Percentiles rank a stretch among this genome's conserved stretches.
Conservation (phyloP, 176 grass and related monocot species). For the Aechmea fasciata region DNA sequence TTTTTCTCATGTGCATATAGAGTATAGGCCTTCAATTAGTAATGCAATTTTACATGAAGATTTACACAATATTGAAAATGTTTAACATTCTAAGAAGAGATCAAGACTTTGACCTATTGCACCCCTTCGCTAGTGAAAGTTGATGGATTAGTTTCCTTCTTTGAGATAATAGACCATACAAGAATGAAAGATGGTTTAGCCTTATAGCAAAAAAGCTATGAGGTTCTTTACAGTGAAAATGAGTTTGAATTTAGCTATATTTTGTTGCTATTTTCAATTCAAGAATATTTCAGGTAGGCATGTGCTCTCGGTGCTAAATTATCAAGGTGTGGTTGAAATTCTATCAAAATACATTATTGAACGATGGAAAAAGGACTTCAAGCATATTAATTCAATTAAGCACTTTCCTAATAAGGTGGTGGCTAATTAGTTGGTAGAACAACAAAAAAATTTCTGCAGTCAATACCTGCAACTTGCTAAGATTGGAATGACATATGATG, state of each 20-base stretch:
- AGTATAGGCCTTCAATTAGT: background rate
- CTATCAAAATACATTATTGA: slow-evolving; percentile 5
- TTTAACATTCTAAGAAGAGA: slow-evolving; percentile 22
- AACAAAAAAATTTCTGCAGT: background rate
- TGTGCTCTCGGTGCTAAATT: slow-evolving; percentile 7
- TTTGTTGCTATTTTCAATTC: slow-evolving; percentile 9
- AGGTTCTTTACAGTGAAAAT: background rate
- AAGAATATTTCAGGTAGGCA: slow-evolving; percentile 17
- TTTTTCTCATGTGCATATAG: too few species aligned
- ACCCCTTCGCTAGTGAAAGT: background rate
- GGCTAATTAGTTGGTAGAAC: background rate
- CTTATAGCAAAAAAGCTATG: background rate
- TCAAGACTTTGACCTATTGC: slow-evolving; percentile 3
- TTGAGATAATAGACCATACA: slow-evolving; percentile 13
- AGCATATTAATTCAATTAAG: background rate
- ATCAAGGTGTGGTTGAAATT: slow-evolving; percentile 3
- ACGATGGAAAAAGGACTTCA: slow-evolving; percentile 16
- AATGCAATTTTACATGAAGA: slow-evolving; percentile 9
- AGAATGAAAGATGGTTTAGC: background rate
- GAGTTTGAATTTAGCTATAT: slow-evolving; percentile 11
- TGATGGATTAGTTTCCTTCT: background rate
- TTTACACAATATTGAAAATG: slow-evolving; percentile 4
- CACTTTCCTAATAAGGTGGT: background rate
- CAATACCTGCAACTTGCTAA: background rate
- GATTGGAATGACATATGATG: background rate